Evolutionary conservation across 108 stramenopile species (phyloP).

Genomic region (Ochromonas danica): DNA sequence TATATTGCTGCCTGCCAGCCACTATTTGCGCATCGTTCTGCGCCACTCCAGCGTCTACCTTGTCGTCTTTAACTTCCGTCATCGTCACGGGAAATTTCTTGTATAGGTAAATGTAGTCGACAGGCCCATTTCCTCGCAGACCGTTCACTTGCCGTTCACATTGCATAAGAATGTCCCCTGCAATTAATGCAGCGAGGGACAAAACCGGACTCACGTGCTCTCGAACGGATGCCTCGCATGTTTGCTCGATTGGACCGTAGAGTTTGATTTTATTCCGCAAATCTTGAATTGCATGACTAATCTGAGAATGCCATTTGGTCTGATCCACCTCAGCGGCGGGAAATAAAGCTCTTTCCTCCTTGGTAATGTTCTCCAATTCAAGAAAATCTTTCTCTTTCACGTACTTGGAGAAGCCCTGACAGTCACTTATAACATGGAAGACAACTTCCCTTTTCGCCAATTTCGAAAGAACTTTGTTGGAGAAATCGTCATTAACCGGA

Average conservation of each 20-base stretch:
- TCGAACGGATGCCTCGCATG: background rate
- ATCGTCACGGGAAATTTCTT: background rate
- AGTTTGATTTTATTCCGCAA: background rate
- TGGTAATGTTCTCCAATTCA: too few relatives aligned
- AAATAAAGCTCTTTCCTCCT: too few relatives aligned
- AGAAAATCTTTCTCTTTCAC: too few relatives aligned
- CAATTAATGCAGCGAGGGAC: background rate
- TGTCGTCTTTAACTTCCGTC: background rate
- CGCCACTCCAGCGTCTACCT: background rate
- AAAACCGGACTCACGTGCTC: background rate
- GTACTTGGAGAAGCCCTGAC: too few relatives aligned
- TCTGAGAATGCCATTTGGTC: too few relatives aligned
- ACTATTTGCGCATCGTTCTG: background rate
- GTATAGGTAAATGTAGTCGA: background rate
- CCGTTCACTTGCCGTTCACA: background rate
- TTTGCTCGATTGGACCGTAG: background rate
- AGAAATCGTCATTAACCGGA: too few relatives aligned
- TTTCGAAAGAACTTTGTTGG: too few relatives aligned
- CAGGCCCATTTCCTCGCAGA: background rate
- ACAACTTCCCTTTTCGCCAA: too few relatives aligned
- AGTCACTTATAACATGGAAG: too few relatives aligned
- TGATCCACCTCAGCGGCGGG: too few relatives aligned
- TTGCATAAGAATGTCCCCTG: background rate
- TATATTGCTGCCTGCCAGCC: background rate
- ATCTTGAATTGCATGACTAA: background rate